Base-by-base conservation (phyloP, 2,329 filamentous ascomycete genomes). In the Bipolaris gigantea region DNA sequence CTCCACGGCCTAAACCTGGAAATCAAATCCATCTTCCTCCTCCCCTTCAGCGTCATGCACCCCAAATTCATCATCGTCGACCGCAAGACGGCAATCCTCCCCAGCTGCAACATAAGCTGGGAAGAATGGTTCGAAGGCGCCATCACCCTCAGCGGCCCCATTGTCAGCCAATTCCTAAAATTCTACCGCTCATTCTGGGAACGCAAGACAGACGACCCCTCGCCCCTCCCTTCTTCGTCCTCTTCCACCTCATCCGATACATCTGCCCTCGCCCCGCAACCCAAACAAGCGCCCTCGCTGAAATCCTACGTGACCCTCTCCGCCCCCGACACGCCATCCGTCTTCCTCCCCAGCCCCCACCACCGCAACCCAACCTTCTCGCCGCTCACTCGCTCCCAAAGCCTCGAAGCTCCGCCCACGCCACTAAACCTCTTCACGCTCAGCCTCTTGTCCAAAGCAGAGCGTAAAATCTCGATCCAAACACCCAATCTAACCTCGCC, bases 61-160 rank as follows among this genome's bases (percentile, higher is more conserved):
- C 88, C 90, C 0, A 95, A 95, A 66, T 93, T 90, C 62, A 80
- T 93, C 34, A 80, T 94, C 13, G 73, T 93, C 1, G 90, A 95
- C 69, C 81, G 87, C 0, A 72, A 77, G 30, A 79, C 76, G 2
- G 88, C 88, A 0, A 87, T 88, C 64, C 73, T 94, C 9, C 90
- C 90, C 0, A 91, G 88, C 63, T 92, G 89, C 73, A 95, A 95
- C 63, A 84, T 95, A 4, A 92, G 88, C 66, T 94, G 89, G 89
- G 90, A 94, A 72, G 75, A 84, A n/a, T 95, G 90, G 90, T 87
- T 93, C 23, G 90, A 95, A 71, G 89, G 87, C 0, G 90, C 87
- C 51, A 76, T 93, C 3, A 84, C 85, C 50, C 73, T 93, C 10
- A 78, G 79, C 6, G 89, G 89, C 0, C 77, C 80, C 0, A 78